A percentile compares a stretch with the other conserved stretches of the same genome.
Conservation (phyloP, 441 rosid species). For the Mallotus japonicus region DNA sequence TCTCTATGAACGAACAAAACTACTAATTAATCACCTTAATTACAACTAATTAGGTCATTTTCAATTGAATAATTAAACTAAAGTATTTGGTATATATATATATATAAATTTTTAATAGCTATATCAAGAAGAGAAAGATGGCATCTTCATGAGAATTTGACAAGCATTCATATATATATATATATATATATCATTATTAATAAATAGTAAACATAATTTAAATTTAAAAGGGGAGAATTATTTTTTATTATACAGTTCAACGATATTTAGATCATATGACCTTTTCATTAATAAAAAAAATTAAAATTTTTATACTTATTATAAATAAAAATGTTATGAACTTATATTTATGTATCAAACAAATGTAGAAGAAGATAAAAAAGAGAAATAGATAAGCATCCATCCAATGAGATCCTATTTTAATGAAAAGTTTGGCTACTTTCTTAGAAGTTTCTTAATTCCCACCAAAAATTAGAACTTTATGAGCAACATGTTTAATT, state of each 20-base stretch:
- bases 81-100: neutral
- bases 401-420: neutral
- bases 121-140: neutral
- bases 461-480: neutral
- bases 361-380: conserved; percentile 4
- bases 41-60: conserved; percentile 3
- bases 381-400: neutral
- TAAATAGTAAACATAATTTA: too few relatives aligned
- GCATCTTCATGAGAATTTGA: neutral
- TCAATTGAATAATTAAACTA: neutral
- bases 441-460: neutral
- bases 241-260: too few relatives aligned
- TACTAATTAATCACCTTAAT: neutral
- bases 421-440: neutral
- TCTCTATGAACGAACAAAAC: conserved; percentile 1
- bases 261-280: too few relatives aligned
- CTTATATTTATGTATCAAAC: neutral
- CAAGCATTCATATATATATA: neutral
- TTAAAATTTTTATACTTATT: too few relatives aligned
- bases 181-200: too few relatives aligned
- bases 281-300: too few relatives aligned
- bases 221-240: too few relatives aligned
- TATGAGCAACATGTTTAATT: neutral
- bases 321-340: too few relatives aligned
- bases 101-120: neutral